Base-by-base conservation (phyloP, 2,329 filamentous ascomycete genomes). In the Fusarium pininemorale region DNA sequence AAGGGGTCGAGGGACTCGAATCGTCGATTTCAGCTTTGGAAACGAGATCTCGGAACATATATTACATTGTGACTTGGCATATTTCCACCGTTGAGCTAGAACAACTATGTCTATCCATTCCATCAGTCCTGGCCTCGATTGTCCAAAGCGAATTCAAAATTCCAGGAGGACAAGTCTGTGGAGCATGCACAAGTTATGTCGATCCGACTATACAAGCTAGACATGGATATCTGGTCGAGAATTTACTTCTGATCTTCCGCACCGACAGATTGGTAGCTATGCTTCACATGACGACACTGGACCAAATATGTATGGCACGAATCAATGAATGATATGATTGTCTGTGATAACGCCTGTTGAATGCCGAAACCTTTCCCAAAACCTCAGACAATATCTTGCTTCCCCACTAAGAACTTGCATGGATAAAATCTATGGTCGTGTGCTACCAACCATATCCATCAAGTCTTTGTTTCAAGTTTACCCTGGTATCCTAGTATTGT, bases 201-300 rank as follows among this genome's bases (percentile, higher is more conserved):
- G 44, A 70, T 53, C 55, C 38, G 28, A 32, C 8, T 50, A 63
- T 50, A 41, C 48, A 41, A 24, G 30, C 30, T 54, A 22, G 56
- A 51, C 50, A 69, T 63, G 65, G 50, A 56, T 63, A 56, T 51
- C 48, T 69, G n/a, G 56, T 69, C 57, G 26, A 63, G 32, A 44
- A 20, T 44, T 32, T 20, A 37, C 42, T 54, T 37, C 35, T 61
- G 32, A 20, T 60, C 37, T 35, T 68, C 30, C 10, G 37, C 42
- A 14, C 24, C 20, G 20, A 22, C 32, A 35, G 28, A 26, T 60
- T 38, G n/a, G 56, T 38, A 20, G 32, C 22, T 35, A 28, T 38
- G 42, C 20, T 28, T 26, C 9, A 50, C 9, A 50, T 58, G 41
- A 37, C 50, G 42, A 15, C 24, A 51, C 56, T 51, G 32, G 20